phyloP scores from a whole-genome alignment of 2,329 filamentous ascomycete species.

The Penicillium griseofulvum region DNA sequence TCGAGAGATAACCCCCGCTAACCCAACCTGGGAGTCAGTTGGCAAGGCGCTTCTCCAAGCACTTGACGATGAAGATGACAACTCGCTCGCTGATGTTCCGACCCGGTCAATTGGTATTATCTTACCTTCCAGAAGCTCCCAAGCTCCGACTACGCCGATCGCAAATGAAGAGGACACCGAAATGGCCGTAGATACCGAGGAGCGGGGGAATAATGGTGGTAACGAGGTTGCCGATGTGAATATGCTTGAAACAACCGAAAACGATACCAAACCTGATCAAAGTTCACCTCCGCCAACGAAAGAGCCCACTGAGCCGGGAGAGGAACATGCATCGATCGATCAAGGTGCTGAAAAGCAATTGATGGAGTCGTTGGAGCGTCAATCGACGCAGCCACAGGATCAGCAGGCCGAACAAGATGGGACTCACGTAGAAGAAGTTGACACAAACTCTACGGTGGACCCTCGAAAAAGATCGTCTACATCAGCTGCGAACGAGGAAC shows the following conservation, averaged over 20 bases:
- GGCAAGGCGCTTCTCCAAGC: constrained; percentile 50
- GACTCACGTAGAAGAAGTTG: constrained; percentile 26
- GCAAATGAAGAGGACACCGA: constrained; percentile 16
- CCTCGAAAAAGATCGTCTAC: constrained; percentile 61
- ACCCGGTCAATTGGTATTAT: constrained; percentile 44
- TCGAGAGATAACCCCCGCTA: constrained; percentile 37
- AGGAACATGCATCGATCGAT: constrained; percentile 36
- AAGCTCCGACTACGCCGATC: constrained; percentile 18
- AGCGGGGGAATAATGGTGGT: constrained; percentile 4
- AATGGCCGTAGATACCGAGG: constrained; percentile 12
- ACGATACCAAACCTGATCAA: constrained; percentile 9
- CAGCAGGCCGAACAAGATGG: constrained; percentile 21
- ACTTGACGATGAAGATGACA: constrained; percentile 43
- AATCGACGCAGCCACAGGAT: constrained; percentile 26
- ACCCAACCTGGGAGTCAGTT: constrained; percentile 47
- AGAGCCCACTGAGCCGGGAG: constrained; percentile 20
- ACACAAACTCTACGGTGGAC: constrained; percentile 37
- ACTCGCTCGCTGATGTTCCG: constrained; percentile 25
- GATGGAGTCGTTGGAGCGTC: constrained; percentile 36
- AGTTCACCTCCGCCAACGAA: constrained; percentile 10
- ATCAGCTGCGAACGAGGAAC: constrained; percentile 58
- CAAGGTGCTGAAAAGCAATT: constrained; percentile 38
- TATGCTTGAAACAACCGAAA: constrained; percentile 18
- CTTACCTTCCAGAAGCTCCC: constrained; percentile 36
- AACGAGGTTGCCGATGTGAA: constrained; percentile 17